Evolutionary conservation across 139 green algal species (phyloP).

Genomic region (Chlamydomonas schloesseri): DNA sequence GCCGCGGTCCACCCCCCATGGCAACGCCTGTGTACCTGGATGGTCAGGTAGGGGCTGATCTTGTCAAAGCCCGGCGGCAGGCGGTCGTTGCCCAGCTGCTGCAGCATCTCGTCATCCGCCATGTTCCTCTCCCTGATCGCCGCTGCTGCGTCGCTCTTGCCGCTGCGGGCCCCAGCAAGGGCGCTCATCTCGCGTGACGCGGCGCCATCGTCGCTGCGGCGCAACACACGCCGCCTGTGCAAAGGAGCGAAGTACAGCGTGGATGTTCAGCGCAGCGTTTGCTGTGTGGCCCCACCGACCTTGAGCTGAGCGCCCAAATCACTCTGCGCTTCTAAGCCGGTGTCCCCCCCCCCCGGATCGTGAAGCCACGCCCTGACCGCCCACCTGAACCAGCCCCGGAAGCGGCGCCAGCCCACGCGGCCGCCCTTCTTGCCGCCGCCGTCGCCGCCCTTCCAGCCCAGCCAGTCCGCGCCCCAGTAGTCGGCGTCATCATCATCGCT

Average conservation of each 20-base stretch:
- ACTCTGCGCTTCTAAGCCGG: too few species aligned
- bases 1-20: too few species aligned
- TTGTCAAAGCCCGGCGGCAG: conserved; percentile 15
- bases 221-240: not conserved
- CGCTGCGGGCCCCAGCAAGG: not conserved
- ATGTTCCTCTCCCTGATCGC: not conserved
- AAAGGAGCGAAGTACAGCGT: too few species aligned
- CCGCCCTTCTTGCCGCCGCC: not conserved
- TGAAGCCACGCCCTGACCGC: too few species aligned
- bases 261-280: too few species aligned
- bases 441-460: not conserved
- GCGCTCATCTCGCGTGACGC: not conserved
- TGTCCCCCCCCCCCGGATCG: too few species aligned
- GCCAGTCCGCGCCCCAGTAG: not conserved
- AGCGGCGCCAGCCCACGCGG: not conserved
- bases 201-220: not conserved
- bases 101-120: not conserved
- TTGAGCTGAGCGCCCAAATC: too few species aligned
- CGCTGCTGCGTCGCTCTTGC: too few species aligned
- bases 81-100: not conserved
- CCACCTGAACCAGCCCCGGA: conserved; percentile 11
- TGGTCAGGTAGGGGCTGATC: conserved; percentile 17
- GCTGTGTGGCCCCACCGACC: too few species aligned
- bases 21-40: too few species aligned
- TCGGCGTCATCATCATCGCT: not conserved